These are phyloP conservation scores for Hippophae rhamnoides DNA, from an alignment of 306 rosid species.

Conservation along the genomic window DNA sequence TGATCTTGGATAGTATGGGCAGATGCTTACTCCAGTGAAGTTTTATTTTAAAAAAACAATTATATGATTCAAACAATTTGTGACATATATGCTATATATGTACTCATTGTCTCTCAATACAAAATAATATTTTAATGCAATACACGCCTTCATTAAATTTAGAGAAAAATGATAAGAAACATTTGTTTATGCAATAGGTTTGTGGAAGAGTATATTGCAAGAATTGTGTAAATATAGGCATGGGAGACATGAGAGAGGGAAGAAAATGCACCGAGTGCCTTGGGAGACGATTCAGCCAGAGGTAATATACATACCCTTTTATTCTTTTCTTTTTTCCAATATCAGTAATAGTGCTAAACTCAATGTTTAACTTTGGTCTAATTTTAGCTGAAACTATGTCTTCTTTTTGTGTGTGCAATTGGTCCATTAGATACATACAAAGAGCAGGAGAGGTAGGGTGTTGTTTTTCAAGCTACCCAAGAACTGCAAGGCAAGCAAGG, in stretches of 20 bases:
- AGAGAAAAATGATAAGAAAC: background rate
- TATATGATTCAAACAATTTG: too few species aligned
- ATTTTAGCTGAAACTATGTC: too few species aligned
- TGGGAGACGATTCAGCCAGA: constrained; percentile 77
- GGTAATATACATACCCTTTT: constrained; percentile 23
- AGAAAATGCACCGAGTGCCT: constrained; percentile 75
- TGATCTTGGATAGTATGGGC: too few species aligned
- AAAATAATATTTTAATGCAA: too few species aligned
- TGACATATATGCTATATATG: too few species aligned
- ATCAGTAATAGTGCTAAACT: too few species aligned
- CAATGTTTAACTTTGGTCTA: too few species aligned
- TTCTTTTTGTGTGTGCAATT: too few species aligned
- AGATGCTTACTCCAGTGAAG: too few species aligned
- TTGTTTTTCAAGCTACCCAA: constrained; percentile 47
- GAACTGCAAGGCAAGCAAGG: constrained; percentile 45
- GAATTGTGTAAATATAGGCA: constrained; percentile 57
- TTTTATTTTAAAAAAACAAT: too few species aligned
- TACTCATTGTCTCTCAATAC: too few species aligned
- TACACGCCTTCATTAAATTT: too few species aligned
- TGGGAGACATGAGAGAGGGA: constrained; percentile 90
- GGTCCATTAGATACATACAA: constrained; percentile 39
- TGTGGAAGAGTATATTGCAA: constrained; percentile 89
- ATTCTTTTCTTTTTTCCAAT: background rate
- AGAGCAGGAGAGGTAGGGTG: constrained; percentile 31
- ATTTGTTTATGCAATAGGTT: constrained; percentile 37